These are phyloP conservation scores for Sporisorium graminicola DNA, from an alignment of 1,284 basidiomycete species.

Conservation along the genomic window DNA sequence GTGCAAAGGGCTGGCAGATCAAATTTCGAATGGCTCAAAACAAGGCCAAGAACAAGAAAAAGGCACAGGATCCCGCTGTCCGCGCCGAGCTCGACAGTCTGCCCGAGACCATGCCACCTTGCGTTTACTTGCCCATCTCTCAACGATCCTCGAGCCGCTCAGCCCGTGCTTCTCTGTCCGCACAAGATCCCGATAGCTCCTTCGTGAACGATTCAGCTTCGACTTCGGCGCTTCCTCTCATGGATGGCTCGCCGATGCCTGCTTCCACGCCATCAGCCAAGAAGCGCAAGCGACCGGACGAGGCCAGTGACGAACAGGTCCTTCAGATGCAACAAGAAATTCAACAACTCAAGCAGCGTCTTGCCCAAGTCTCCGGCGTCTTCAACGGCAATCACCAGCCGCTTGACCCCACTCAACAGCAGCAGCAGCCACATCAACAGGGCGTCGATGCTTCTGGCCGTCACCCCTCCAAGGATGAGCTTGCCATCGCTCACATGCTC, in stretches of 20 bases:
- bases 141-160: conserved; percentile 43
- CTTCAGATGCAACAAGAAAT: conserved; percentile 47
- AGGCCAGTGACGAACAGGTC: conserved; percentile 35
- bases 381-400: conserved; percentile 29
- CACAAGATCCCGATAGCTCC: conserved; percentile 27
- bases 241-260: conserved; percentile 44
- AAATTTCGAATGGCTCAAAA: conserved; percentile 54
- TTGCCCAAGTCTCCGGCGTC: conserved; percentile 48
- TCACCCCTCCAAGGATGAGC: conserved; percentile 57
- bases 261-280: conserved; percentile 21
- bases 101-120: conserved; percentile 53
- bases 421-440: conserved; percentile 27
- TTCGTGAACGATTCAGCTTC: conserved; percentile 27
- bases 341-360: conserved; percentile 44
- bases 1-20: conserved; percentile 60
- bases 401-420: conserved; percentile 20
- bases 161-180: conserved; percentile 28
- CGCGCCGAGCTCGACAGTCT: conserved; percentile 46
- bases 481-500: conserved; percentile 60
- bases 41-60: conserved; percentile 56
- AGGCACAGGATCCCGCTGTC: conserved; percentile 39
- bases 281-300: conserved; percentile 52
- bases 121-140: conserved; percentile 51
- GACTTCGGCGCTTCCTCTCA: conserved; percentile 23
- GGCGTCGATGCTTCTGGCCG: conserved; percentile 24